phyloP scores from a whole-genome alignment of 345 rosid genomes.

The Excoecaria agallocha region DNA sequence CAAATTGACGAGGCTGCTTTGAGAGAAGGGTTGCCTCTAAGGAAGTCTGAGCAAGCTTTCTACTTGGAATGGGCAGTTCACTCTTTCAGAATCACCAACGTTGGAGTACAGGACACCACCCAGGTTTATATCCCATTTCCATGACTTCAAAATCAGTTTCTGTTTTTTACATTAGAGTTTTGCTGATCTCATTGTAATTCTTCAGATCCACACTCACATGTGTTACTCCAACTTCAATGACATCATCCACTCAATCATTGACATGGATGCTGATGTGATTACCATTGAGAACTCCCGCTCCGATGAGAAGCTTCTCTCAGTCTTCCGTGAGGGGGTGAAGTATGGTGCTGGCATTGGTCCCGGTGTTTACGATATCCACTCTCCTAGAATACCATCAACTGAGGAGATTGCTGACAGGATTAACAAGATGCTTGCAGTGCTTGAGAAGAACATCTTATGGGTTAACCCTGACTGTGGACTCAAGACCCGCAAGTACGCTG shows the following conservation, averaged over 20 bases:
- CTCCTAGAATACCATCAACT: constrained; percentile 88
- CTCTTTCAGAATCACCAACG: constrained; percentile 96
- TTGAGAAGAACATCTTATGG: constrained; percentile 87
- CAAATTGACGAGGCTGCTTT: constrained; percentile 99
- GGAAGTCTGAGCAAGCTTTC: constrained; percentile 97
- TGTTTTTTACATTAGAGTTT: not conserved
- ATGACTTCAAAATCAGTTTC: not conserved
- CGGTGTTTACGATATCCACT: constrained; percentile 95
- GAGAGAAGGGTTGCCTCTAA: constrained; percentile 94
- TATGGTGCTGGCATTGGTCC: constrained; percentile 98
- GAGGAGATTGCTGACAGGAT: constrained; percentile 93
- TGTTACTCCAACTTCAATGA: constrained; percentile 98
- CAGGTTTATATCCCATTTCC: constrained; percentile 50
- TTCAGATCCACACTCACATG: constrained; percentile 97
- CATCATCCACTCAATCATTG: constrained; percentile 90
- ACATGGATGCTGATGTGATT: constrained; percentile 98
- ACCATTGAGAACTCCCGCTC: constrained; percentile 99
- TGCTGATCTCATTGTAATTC: not conserved
- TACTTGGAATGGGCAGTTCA: constrained; percentile 99
- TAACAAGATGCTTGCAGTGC: constrained; percentile 95
- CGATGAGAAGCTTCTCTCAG: constrained; percentile 93
- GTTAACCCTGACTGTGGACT: constrained; percentile 98
- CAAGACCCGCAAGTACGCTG: constrained; percentile 85
- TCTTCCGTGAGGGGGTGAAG: constrained; percentile 97
- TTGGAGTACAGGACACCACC: constrained; percentile 80